A percentile compares a stretch with the other conserved stretches of the same genome.
phyloP scores from a whole-genome alignment of 805 yeast genomes.

The Saccharomycopsis guyanensis region DNA sequence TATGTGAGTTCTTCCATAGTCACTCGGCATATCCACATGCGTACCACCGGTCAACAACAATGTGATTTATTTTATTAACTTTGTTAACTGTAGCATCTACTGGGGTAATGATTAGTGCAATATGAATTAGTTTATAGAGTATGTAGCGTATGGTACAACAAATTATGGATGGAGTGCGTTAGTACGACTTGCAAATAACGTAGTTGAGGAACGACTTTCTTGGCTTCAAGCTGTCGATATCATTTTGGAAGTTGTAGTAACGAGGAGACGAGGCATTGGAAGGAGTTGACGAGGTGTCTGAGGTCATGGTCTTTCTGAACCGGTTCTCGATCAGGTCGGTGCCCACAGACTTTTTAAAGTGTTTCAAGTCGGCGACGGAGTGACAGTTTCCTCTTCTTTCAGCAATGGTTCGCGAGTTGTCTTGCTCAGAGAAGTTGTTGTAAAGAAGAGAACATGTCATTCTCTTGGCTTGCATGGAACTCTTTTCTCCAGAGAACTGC shows the following conservation, averaged over 20 bases:
- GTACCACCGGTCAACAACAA: too few relatives aligned
- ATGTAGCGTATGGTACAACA: too few relatives aligned
- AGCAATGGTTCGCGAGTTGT: background rate
- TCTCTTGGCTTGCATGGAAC: slow-evolving; percentile 1
- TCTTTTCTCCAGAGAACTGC: slow-evolving; percentile 3
- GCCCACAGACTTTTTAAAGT: slow-evolving; percentile 2
- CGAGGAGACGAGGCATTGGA: background rate
- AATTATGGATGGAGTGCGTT: too few relatives aligned
- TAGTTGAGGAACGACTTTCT: slow-evolving; percentile 12
- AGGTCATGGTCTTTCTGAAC: background rate
- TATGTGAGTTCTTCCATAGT: too few relatives aligned
- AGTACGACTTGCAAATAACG: slow-evolving; percentile 7
- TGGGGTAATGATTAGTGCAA: too few relatives aligned
- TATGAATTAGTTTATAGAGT: too few relatives aligned
- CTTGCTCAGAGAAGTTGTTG: slow-evolving; percentile 5
- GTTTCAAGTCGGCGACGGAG: slow-evolving; percentile 7
- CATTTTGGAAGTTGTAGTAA: background rate
- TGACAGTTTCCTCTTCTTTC: background rate
- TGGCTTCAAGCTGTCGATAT: background rate
- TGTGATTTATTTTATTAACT: too few relatives aligned
- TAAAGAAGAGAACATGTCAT: slow-evolving; percentile 15
- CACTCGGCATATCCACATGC: too few relatives aligned
- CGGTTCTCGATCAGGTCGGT: background rate
- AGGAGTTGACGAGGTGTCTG: background rate
- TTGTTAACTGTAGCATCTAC: too few relatives aligned